Base-by-base conservation (phyloP, 2,329 filamentous ascomycete species). In the Colletotrichum tropicicola region DNA sequence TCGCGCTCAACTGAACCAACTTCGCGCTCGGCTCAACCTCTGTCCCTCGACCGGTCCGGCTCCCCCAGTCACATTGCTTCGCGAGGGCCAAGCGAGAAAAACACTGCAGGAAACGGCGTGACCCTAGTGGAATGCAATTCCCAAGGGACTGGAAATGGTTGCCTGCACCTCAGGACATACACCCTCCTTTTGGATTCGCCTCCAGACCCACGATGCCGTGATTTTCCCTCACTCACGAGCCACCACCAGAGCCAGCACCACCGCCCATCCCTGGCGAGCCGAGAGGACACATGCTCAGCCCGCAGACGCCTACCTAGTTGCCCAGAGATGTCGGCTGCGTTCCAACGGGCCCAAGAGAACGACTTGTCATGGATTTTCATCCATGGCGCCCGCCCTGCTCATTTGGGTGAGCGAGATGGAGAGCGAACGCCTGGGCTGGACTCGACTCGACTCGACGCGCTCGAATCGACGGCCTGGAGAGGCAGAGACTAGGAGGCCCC, bases 111-210 rank as follows among this genome's bases (percentile, higher is more conserved):
- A 44, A 58, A 53, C 35, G 35, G 43, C 43, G 45, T 63, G 53
- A 39, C 23, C 35, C 62, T 61, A 55, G 51, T 35, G 17, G 41
- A 43, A 21, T 43, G 62, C 57, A 62, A 65, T 65, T 65, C 62
- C 62, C 62, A 55, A 65, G 62, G 37, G 39, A 48, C 62, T 65
- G 62, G 62, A 65, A 65, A 61, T 60, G 57, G 62, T 65, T 65
- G 62, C 43, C 58, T 65, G 62, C 57, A 61, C 62, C 57, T 61
- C 44, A 61, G 62, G 57, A 62, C 43, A 30, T 43, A 37, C 43
- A 21, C 58, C 17, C 49, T 61, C 35, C 44, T 49, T 65, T 55
- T 15, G 61, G 61, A 52, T 45, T 65, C 49, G 57, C 49, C 49
- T 55, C 49, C 49, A 60, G 61, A 37, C 57, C 43, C 61, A 51